phyloP scores from a whole-genome alignment of 768 basidiomycete species.

The Lactarius vividus region DNA sequence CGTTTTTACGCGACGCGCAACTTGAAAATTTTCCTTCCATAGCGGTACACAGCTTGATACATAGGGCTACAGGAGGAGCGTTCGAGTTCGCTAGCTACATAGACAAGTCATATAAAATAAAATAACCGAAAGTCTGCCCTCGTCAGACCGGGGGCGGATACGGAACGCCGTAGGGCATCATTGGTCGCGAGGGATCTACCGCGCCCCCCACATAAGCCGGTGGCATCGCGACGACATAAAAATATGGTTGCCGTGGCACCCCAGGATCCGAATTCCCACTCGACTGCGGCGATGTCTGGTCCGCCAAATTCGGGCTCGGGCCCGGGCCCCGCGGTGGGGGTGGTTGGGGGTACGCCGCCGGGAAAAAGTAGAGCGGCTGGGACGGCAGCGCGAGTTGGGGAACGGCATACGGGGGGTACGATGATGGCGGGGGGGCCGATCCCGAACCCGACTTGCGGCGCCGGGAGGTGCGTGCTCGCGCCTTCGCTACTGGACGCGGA shows the following conservation, averaged over 20 bases:
- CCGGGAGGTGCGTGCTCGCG: conserved; percentile 4
- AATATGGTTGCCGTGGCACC: conserved; percentile 10
- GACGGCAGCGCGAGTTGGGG: conserved; percentile 15
- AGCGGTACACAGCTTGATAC: background rate
- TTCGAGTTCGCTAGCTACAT: background rate
- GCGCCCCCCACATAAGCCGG: conserved; percentile 11
- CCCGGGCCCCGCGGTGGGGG: background rate
- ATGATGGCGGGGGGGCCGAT: background rate
- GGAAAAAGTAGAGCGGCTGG: conserved; percentile 24
- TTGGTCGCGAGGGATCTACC: conserved; percentile 7
- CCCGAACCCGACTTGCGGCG: background rate
- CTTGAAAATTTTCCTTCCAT: background rate
- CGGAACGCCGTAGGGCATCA: conserved; percentile 1
- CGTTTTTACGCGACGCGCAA: background rate
- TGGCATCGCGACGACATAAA: conserved; percentile 25
- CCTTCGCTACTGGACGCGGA: conserved; percentile 23
- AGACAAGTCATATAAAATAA: conserved; percentile 10
- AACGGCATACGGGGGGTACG: conserved; percentile 16
- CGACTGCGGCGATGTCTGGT: conserved; percentile 11
- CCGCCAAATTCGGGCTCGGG: background rate
- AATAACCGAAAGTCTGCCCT: conserved; percentile 1
- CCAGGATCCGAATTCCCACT: conserved; percentile 13
- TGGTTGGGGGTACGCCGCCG: conserved; percentile 9
- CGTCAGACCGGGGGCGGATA: conserved; percentile 8
- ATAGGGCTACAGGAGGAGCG: conserved; percentile 1